Conservation (phyloP, 805 yeast species). For the Kazachstania kunashirensis region DNA sequence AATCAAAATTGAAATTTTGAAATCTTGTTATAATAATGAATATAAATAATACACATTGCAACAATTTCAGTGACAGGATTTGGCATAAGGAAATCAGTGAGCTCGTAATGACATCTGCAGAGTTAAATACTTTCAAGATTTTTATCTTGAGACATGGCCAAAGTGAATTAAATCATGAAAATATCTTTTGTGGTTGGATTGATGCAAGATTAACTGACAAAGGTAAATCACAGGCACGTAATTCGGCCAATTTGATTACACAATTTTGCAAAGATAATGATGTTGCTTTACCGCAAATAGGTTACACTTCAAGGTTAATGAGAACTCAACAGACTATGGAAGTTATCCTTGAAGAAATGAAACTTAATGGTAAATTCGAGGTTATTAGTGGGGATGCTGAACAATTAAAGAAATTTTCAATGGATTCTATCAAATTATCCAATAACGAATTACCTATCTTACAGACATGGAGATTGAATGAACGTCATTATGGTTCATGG, state of each 20-base stretch:
- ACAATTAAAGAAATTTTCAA: slow-evolving; percentile 5
- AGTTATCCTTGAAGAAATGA: slow-evolving; percentile 48
- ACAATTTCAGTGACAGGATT: too few relatives aligned
- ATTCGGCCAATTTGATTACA: slow-evolving; percentile 52
- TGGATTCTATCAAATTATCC: not conserved
- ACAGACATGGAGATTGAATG: slow-evolving; percentile 73
- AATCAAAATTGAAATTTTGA: too few relatives aligned
- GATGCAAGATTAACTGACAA: slow-evolving; percentile 59
- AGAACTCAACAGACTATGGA: slow-evolving; percentile 70
- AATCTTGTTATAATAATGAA: too few relatives aligned
- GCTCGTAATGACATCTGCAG: slow-evolving; percentile 2
- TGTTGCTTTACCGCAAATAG: slow-evolving; percentile 40
- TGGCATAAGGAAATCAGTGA: not conserved
- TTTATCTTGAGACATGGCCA: slow-evolving; percentile 69
- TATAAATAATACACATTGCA: too few relatives aligned
- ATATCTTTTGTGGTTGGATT: slow-evolving; percentile 80
- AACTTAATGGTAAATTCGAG: slow-evolving; percentile 12
- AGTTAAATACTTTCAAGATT: slow-evolving; percentile 18
- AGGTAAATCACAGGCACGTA: slow-evolving; percentile 58
- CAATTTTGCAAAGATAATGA: slow-evolving; percentile 26
- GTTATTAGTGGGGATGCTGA: slow-evolving; percentile 17
- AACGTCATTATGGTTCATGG: slow-evolving; percentile 75
- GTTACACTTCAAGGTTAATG: slow-evolving; percentile 62
- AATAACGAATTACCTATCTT: slow-evolving; percentile 39
- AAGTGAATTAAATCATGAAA: slow-evolving; percentile 66